A percentile compares a stretch with the other conserved stretches of the same genome.
Conservation (phyloP, 148 eudicot species). For the Silene conica region DNA sequence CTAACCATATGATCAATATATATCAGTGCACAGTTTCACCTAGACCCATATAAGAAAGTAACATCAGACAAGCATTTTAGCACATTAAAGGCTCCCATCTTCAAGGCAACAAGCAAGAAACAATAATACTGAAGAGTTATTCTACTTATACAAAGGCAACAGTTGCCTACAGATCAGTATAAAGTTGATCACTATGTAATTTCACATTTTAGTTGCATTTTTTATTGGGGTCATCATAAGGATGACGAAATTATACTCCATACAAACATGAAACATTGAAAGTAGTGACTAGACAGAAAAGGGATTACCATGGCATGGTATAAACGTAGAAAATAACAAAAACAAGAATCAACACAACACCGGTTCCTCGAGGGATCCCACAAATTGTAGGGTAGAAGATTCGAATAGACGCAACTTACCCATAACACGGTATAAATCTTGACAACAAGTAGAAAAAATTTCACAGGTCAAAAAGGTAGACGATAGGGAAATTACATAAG, state of each 20-base stretch:
- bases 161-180: background rate
- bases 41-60: background rate
- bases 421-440: too few relatives aligned
- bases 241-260: background rate
- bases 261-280: background rate
- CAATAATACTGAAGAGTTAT: background rate
- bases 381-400: too few relatives aligned
- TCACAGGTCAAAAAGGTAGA: background rate
- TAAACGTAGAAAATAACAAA: background rate
- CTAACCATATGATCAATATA: too few relatives aligned
- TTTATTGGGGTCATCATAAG: too few relatives aligned
- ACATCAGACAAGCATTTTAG: background rate
- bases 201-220: background rate
- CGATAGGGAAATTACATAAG: background rate
- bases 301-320: background rate
- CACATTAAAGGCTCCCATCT: background rate
- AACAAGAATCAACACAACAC: too few relatives aligned
- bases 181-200: too few relatives aligned
- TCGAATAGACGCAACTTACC: too few relatives aligned
- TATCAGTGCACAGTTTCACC: background rate
- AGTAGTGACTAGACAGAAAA: background rate
- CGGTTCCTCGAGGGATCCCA: too few relatives aligned
- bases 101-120: background rate
- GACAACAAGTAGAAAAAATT: background rate
- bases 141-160: background rate